A percentile compares a stretch with the other conserved stretches of the same genome.
phyloP scores from a whole-genome alignment of 768 basidiomycete genomes.

The Tephrocybe sp. region DNA sequence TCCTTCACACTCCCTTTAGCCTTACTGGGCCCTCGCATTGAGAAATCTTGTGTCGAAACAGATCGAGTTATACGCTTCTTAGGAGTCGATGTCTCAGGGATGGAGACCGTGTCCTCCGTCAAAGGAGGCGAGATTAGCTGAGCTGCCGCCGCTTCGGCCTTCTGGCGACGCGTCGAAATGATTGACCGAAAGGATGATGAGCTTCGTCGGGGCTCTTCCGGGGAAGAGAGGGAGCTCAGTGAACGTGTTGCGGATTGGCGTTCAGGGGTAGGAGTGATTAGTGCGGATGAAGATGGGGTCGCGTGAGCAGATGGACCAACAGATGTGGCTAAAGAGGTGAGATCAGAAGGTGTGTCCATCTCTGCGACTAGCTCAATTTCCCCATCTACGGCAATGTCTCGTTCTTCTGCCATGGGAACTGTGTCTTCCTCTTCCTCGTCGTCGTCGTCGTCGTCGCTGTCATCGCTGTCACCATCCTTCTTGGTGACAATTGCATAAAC shows the following conservation, averaged over 20 bases:
- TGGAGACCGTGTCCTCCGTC: conserved; percentile 41
- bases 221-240: conserved; percentile 40
- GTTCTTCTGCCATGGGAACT: conserved; percentile 42
- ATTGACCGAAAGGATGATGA: conserved; percentile 48
- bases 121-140: conserved; percentile 48
- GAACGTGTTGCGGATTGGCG: conserved; percentile 37
- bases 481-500: conserved; percentile 72
- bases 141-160: conserved; percentile 30
- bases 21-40: conserved; percentile 32
- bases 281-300: conserved; percentile 24
- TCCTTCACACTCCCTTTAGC: conserved; percentile 37
- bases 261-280: conserved; percentile 31
- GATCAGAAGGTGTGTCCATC: conserved; percentile 43
- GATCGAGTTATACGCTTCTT: conserved; percentile 33
- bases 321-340: conserved; percentile 42
- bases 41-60: conserved; percentile 23
- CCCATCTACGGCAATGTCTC: conserved; percentile 43
- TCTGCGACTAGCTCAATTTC: conserved; percentile 56
- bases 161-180: conserved; percentile 60
- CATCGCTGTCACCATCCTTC: conserved; percentile 59
- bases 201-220: conserved; percentile 29
- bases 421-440: conserved; percentile 53
- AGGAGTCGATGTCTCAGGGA: conserved; percentile 27
- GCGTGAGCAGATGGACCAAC: conserved; percentile 31
- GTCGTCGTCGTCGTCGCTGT: conserved; percentile 61